Evolutionary conservation across 2,329 filamentous ascomycete genomes (phyloP).

Genomic region (Talaromyces albobiverticillius): DNA sequence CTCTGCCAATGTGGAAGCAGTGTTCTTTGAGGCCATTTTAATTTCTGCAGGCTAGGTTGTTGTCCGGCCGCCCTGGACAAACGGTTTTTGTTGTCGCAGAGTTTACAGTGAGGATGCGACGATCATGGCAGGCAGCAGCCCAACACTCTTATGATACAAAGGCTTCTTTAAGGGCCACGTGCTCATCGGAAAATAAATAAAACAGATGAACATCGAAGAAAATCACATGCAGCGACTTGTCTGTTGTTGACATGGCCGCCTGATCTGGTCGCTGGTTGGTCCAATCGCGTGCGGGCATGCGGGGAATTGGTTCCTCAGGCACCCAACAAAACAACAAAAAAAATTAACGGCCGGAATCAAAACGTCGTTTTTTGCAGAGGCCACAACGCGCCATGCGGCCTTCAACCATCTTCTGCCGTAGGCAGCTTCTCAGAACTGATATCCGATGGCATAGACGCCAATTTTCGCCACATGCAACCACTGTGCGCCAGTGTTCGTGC

Average conservation of each 20-base stretch:
- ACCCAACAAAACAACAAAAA: not conserved
- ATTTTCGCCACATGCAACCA: not conserved
- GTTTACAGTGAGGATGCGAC: not conserved
- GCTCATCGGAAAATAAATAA: too few relatives aligned
- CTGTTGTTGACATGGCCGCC: slow-evolving; percentile 10
- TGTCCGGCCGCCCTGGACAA: not conserved
- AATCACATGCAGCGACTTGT: too few relatives aligned
- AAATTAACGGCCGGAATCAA: not conserved
- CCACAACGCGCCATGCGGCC: slow-evolving; percentile 12
- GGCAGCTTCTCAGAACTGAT: slow-evolving; percentile 4
- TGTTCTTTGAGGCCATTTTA: not conserved
- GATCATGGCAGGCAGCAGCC: not conserved
- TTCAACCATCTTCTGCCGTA: slow-evolving; percentile 3
- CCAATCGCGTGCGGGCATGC: not conserved
- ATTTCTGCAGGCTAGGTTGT: not conserved
- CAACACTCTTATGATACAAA: too few relatives aligned
- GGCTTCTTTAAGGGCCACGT: too few relatives aligned
- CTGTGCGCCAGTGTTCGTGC: slow-evolving; percentile 9
- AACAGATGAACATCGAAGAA: too few relatives aligned
- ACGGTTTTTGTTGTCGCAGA: not conserved
- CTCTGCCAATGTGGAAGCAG: slow-evolving; percentile 27
- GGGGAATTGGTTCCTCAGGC: not conserved
- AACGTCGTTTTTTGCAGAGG: not conserved
- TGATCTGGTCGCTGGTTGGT: not conserved
- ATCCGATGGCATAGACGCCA: not conserved